Evolutionary conservation across 768 basidiomycete species (phyloP).

Genomic region (Kwoniella bestiolae): DNA sequence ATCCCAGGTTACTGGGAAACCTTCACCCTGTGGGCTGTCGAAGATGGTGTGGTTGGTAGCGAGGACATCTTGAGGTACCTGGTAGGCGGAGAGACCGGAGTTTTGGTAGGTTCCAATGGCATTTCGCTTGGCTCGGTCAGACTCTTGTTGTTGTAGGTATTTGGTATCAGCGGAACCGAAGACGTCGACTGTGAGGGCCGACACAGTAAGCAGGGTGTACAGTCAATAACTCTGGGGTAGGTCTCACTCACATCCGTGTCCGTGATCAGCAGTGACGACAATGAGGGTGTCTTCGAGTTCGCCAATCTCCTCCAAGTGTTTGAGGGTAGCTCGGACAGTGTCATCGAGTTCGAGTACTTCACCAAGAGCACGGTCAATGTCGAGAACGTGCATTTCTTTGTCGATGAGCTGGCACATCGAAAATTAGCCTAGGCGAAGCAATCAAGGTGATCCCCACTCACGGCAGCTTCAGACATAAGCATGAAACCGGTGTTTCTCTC

Average conservation of each 20-base stretch:
- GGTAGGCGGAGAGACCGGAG: slow-evolving; percentile 57
- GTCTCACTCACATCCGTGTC: slow-evolving; percentile 32
- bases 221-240: slow-evolving; percentile 8
- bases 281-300: slow-evolving; percentile 58
- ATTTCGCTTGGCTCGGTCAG: slow-evolving; percentile 53
- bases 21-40: slow-evolving; percentile 39
- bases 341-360: slow-evolving; percentile 60
- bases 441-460: no score
- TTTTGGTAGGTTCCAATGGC: slow-evolving; percentile 57
- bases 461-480: slow-evolving; percentile 58
- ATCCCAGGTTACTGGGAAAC: slow-evolving; percentile 59
- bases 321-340: slow-evolving; percentile 53
- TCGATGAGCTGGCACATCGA: slow-evolving; percentile 28
- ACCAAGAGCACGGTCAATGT: slow-evolving; percentile 58
- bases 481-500: slow-evolving; percentile 54
- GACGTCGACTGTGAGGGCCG: slow-evolving; percentile 49
- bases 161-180: slow-evolving; percentile 57
- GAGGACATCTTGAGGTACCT: slow-evolving; percentile 45
- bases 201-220: slow-evolving; percentile 5
- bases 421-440: no score
- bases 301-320: slow-evolving; percentile 56
- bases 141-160: slow-evolving; percentile 48
- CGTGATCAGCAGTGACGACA: slow-evolving; percentile 57
- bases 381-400: slow-evolving; percentile 57
- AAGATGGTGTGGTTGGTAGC: slow-evolving; percentile 52